These are phyloP conservation scores for Aspergillus novoparasiticus DNA, from an alignment of 2,329 filamentous ascomycete species.

Conservation along the genomic window DNA sequence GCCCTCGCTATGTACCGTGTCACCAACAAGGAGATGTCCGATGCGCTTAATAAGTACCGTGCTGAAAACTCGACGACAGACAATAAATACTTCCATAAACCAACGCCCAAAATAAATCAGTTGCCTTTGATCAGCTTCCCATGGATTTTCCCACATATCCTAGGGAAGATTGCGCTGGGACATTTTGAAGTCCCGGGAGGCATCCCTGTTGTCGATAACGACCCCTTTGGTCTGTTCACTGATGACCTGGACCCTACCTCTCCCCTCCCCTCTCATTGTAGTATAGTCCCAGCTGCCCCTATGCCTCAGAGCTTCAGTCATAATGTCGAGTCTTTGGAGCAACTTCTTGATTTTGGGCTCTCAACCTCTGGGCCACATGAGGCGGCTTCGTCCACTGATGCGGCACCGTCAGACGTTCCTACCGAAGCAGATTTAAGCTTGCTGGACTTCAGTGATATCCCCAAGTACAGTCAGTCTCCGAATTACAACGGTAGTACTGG, in stretches of 20 bases:
- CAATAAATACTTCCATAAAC: slow-evolving; percentile 11
- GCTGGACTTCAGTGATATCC: slow-evolving; percentile 19
- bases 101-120: slow-evolving; percentile 28
- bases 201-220: slow-evolving; percentile 1
- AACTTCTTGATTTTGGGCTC: slow-evolving; percentile 26
- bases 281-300: neutral
- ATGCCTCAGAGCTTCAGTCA: neutral
- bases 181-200: slow-evolving; percentile 30
- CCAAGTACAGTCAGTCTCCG: neutral
- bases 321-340: slow-evolving; percentile 18
- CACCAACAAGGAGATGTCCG: slow-evolving; percentile 70
- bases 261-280: neutral
- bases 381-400: neutral
- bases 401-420: neutral
- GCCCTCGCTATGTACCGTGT: slow-evolving; percentile 86
- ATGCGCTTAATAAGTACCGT: slow-evolving; percentile 57
- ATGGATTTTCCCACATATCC: slow-evolving; percentile 78
- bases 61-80: slow-evolving; percentile 21
- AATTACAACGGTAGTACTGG: neutral
- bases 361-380: neutral
- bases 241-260: slow-evolving; percentile 2
- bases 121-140: slow-evolving; percentile 92
- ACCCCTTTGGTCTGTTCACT: slow-evolving; percentile 21
- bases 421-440: slow-evolving; percentile 7
- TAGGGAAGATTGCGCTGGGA: slow-evolving; percentile 68